Conservation (phyloP, 495 filamentous ascomycete species). For the Chaetomium fimeti region DNA sequence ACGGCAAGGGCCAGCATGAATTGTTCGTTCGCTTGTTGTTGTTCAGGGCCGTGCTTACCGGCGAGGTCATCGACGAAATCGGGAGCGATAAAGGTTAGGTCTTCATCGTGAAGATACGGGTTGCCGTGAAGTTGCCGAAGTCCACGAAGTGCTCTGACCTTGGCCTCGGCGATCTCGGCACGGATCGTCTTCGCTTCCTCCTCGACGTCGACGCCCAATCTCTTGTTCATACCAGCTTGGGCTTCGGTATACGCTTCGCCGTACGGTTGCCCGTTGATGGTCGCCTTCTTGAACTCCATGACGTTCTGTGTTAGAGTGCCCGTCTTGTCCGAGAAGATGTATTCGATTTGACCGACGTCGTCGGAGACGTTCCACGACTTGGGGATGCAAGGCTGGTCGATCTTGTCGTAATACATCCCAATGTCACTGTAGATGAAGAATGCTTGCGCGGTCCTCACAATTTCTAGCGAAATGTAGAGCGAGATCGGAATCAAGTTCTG, state of each 20-base stretch:
- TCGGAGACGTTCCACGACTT: conserved; percentile 99
- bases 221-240: conserved; percentile 89
- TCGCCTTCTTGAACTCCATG: conserved; percentile 99
- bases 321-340: conserved; percentile 99
- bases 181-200: conserved; percentile 69
- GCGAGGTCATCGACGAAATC: conserved; percentile 79
- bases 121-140: conserved; percentile 81
- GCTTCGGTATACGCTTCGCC: conserved; percentile 98
- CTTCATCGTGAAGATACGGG: conserved; percentile 85
- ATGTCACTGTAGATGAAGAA: conserved; percentile 97
- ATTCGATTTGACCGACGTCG: conserved; percentile 97
- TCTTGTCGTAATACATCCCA: conserved; percentile 91
- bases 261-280: conserved; percentile 90
- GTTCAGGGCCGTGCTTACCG: conserved; percentile 72
- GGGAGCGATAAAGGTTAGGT: conserved; percentile 88
- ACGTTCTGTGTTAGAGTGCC: conserved; percentile 98
- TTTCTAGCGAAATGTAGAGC: conserved; percentile 95
- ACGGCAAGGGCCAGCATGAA: conserved; percentile 96
- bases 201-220: conserved; percentile 82
- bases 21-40: conserved; percentile 71
- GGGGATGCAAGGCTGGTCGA: conserved; percentile 92
- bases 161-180: conserved; percentile 77
- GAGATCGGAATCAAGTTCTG: conserved; percentile 99
- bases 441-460: conserved; percentile 87
- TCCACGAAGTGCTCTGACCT: conserved; percentile 64